Base-by-base conservation (phyloP, 2,329 filamentous ascomycete genomes). In the Pestalotiopsis sp. region DNA sequence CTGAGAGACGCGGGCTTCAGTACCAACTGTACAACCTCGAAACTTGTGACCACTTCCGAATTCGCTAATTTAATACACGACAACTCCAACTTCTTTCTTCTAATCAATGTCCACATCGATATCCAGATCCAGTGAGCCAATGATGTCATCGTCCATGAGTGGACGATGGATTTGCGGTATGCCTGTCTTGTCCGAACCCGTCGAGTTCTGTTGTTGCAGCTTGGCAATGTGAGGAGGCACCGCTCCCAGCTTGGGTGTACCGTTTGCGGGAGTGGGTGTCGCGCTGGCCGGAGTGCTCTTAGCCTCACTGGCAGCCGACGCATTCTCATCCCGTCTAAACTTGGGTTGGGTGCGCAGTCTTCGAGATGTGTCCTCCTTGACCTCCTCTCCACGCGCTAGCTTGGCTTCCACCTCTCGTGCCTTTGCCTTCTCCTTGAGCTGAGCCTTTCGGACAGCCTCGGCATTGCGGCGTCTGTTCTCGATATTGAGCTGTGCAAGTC, bases 371-470 rank as follows among this genome's bases (percentile, higher is more conserved):
- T 91, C 89, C 62, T 85, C 81, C 7, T 13, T 20, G 41, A 88
- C 84, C 1, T 84, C 83, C 76, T 93, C 91, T 68, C 90, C 90
- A 52, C 90, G 86, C 70, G 88, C 88, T 60, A 90, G 80, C 57
- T 88, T 89, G 68, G 85, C 86, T 72, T 90, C 89, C 59, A 85
- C 86, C 78, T 87, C 87, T 71, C 88, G 88, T 74, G 84, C 84
- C 72, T 86, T 86, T 64, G 88, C 87, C 74, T 91, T 88, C 82
- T 99, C 96, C 73, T 92, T 91, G 68, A 97, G 85, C 77, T 98
- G 93, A 0, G 95, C 95, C 79, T 93, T 93, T 69, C 95, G 93
- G n/a, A 98, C 92, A 62, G 93, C 91, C 77, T 97, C 93, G n/a
- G 89, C 88, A 76, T 98, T 98, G 73, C 91, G 87, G 69, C 91